Evolutionary conservation across 768 basidiomycete genomes (phyloP), one percentile per base, ranked within the genome.

Genomic region (Tremella mesenterica): DNA sequence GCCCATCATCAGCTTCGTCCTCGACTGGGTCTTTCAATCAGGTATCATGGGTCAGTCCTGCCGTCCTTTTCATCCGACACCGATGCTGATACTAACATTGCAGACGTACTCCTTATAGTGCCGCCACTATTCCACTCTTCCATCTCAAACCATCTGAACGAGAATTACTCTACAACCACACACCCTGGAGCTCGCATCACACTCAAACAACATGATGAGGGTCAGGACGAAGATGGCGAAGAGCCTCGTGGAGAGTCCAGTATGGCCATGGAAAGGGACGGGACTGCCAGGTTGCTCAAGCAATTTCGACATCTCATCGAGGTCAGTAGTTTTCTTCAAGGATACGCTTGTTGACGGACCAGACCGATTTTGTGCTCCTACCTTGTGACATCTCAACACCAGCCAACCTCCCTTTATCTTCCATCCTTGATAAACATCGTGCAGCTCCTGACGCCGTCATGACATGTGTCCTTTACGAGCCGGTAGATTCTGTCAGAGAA

Each of bases 361-460:
- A 77, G 75, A 60, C 82, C 55, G 92, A 95, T 72, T 92, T 95
- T 71, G 80, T 95, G 34, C 73, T 96, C 21, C 79, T 96, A 1
- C 85, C 92, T 6, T 95, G 90, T 67, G 92, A 96, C 71, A 87
- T 95, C 46, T 79, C 90, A 20, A 84, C 90, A 8, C 85, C 90
- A 0, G 76, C 83, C 0, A 75, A 80, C 0, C 77, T 95, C n/a
- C 77, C 84, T 4, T 79, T 96, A 6, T 78, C 79, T 27, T 75
- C 74, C 0, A 74, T 95, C 1, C 76, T 95, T 39, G 83, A 96
- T 73, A 85, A 83, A 65, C 92, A 91, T 70, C 82, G 92, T 28
- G 52, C 64, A 7, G 50, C 53, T 10, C 61, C 64, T 14, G 58
- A 62, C 25, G 56, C 65, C 0, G 61, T 71, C 10, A 54, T 74